Evolutionary conservation across 1,284 basidiomycete genomes (phyloP), one percentile per base, ranked within the genome.

Genomic region (Sphaerobolus stellatus): DNA sequence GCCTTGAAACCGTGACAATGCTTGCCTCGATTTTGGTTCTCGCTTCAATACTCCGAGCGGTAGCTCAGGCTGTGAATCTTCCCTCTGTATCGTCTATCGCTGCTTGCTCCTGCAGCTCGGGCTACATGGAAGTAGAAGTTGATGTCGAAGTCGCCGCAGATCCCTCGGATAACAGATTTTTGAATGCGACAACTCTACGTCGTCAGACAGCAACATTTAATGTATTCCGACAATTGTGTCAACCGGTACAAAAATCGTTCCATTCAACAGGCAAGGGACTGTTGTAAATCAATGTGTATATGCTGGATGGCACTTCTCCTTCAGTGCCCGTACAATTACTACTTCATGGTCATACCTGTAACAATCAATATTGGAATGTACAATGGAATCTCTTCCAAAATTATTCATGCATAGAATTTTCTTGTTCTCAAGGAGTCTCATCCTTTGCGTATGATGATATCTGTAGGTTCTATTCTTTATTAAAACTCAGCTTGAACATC

Each of bases 321-420:
- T 11, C 33, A 34, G 33, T 18, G 33, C 11, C 11, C 18, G 33
- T 34, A 11, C 45, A 48, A 16, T 18, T 48, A 14, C 3, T 48
- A 29, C 20, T 48, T 18, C 45, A 48, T 29, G 45, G 45, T 5
- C 45, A 48, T 20, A 48, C 45, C 16, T 48, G 30, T 18, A 48
- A 22, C n/a, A 4, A 5, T 20, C 29, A 48, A 14, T 48, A 48
- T n/a, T 48, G 45, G 45, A 48, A 48, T 18, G 18, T 28, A 7
- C 25, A 27, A 20, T 48, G 25, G 24, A 4, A 3, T 7, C 18
- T 22, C 2, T 48, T 48, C 29, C 24, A 48, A 13, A 48, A 48
- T 16, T 48, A 48, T 18, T 48, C 45, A 27, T 48, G 30, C n/a
- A 29, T 48, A 9, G 45, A 48, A 13, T 48, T 27, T 18, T 9